Base-by-base conservation (phyloP, 2,329 filamentous ascomycete species). In the Pseudocercospora ulei region DNA sequence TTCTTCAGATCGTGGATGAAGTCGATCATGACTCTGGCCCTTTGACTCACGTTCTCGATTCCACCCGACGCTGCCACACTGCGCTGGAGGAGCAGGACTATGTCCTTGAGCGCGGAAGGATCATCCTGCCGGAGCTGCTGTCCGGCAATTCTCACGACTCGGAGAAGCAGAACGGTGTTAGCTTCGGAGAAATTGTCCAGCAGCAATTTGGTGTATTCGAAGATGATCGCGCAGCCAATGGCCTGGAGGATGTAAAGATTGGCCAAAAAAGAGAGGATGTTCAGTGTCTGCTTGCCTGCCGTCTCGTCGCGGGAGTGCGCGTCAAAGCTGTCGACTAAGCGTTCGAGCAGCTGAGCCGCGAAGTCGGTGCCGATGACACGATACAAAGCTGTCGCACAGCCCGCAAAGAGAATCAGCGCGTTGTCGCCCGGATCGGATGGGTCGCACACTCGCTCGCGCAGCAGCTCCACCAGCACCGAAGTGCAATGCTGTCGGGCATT, bases 1-100 rank as follows among this genome's bases (percentile, higher is more conserved):
- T 93, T 94, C 60, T 94, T 94, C 18, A 98, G 70, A 54, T 94
- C 84, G 43, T 82, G 85, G 60, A 98, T 94, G 1, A 82, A 90
- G 56, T 96, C 88, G 35, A 98, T 82, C 87, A 96, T 96, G 63
- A 95, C 95, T 51, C 82, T 92, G 1, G 88, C 95, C 39, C 90
- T 78, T 6, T 87, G 82, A 1, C 86, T 88, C 17, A 94, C 67
- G 12, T 77, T 80, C 7, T 68, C 67, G 53, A 82, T 76, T 3
- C 81, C 82, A 22, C 72, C 66, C 11, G 42, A 40, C 43, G 75
- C 77, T 1, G 75, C 68, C 2, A 87, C 73, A 1, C 79, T 76
- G 13, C 79, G 77, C 48, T 84, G 82, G 41, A 96, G 73, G 34
- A 85, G 70, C 7, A 80, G 67, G 4, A 94, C 79, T 46, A 98